Conservation (phyloP, 305 asterid genomes). For the Fraxinus floribunda region DNA sequence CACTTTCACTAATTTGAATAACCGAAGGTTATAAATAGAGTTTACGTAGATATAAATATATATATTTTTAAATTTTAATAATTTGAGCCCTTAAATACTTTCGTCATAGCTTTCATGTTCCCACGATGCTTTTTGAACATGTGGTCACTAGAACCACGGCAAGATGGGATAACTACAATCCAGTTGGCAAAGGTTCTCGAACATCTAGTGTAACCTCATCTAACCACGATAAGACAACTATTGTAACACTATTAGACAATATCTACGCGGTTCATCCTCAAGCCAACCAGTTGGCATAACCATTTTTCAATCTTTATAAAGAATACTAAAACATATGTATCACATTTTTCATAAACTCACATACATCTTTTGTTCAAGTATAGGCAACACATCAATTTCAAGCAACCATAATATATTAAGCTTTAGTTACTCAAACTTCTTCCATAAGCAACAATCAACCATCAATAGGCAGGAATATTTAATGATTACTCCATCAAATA, state of each 20-base stretch:
- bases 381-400: not conserved
- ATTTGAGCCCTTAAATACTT: not conserved
- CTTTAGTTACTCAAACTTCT: not conserved
- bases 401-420: not conserved
- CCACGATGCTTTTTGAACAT: not conserved
- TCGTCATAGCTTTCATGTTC: not conserved
- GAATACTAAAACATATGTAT: not conserved
- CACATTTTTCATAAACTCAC: not conserved
- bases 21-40: no score
- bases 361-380: not conserved
- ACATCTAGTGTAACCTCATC: not conserved
- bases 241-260: not conserved
- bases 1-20: not conserved
- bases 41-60: no score
- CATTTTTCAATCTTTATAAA: not conserved
- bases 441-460: constrained; percentile 1
- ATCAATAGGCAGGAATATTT: not conserved
- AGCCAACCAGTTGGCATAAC: not conserved
- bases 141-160: not conserved
- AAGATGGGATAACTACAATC: not conserved
- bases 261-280: not conserved
- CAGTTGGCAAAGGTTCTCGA: not conserved
- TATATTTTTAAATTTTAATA: no score
- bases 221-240: not conserved
- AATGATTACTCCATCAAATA: not conserved